Conservation (phyloP, 2,329 filamentous ascomycete genomes). For the Gremmenia infestans region DNA sequence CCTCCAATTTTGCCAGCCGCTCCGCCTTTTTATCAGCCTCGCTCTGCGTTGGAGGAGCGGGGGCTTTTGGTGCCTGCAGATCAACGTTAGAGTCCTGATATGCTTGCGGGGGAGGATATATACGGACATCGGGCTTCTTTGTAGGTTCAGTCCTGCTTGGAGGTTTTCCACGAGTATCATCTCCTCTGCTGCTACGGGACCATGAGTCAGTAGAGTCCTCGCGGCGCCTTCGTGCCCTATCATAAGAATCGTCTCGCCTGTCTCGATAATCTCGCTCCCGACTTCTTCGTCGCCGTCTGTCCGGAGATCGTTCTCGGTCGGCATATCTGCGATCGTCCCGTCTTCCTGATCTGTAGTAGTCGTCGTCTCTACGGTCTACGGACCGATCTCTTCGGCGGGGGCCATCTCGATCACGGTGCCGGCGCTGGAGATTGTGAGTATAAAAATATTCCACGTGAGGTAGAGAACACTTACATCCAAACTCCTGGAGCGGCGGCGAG, state of each 20-base stretch:
- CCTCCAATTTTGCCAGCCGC: conserved; percentile 74
- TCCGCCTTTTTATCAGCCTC: conserved; percentile 77
- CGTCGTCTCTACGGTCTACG: conserved; percentile 61
- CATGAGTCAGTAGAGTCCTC: conserved; percentile 69
- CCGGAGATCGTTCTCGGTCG: conserved; percentile 54
- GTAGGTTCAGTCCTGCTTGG: conserved; percentile 43
- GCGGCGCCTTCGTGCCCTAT: conserved; percentile 57
- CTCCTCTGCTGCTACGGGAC: conserved; percentile 59
- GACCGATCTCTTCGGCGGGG: conserved; percentile 68
- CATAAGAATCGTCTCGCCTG: conserved; percentile 70
- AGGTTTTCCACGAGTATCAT: conserved; percentile 55
- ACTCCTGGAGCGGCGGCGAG: conserved; percentile 56
- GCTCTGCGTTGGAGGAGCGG: conserved; percentile 47
- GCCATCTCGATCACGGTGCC: conserved; percentile 54
- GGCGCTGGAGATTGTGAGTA: conserved; percentile 49
- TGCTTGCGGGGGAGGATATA: not conserved
- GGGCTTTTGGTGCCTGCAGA: conserved; percentile 48
- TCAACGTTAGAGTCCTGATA: conserved; percentile 10
- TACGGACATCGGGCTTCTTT: conserved; percentile 54
- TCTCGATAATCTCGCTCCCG: conserved; percentile 64
- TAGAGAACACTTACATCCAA: conserved; percentile 48
- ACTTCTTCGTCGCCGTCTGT: conserved; percentile 54
- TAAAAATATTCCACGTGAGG: conserved; percentile 15
- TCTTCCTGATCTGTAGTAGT: conserved; percentile 55
- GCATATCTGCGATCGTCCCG: conserved; percentile 61